These are phyloP conservation scores for Trypanosoma platydactyli DNA, from an alignment of 208 protist species.

Conservation along the genomic window DNA sequence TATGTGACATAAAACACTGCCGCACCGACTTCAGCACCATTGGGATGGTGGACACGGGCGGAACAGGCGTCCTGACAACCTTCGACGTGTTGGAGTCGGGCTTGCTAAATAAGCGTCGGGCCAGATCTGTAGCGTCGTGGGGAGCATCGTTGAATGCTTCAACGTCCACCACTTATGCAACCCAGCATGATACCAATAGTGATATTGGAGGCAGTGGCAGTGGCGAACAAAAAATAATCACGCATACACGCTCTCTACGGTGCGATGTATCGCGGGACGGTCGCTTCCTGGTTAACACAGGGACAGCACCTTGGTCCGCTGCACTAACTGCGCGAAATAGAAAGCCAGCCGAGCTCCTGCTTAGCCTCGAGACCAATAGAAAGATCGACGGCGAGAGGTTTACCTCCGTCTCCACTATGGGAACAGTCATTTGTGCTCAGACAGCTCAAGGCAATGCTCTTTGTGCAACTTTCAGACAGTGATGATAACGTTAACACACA, in stretches of 20 bases:
- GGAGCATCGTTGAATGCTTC: too few species aligned
- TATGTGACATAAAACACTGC: conserved; percentile 45
- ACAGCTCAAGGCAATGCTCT: conserved; percentile 7
- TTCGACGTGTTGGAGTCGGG: conserved; percentile 39
- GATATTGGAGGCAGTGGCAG: not conserved
- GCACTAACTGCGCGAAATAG: not conserved
- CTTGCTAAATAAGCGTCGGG: not conserved
- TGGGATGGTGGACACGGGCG: conserved; percentile 58
- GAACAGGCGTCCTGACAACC: conserved; percentile 29
- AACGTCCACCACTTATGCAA: not conserved
- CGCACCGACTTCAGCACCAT: conserved; percentile 32
- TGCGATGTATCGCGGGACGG: conserved; percentile 24
- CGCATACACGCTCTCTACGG: conserved; percentile 8
- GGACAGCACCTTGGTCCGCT: not conserved
- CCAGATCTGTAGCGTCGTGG: not conserved
- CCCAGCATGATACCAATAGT: not conserved
- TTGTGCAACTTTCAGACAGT: conserved; percentile 12
- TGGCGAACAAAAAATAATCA: not conserved
- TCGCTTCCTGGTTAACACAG: conserved; percentile 17
- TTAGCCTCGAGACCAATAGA: not conserved
- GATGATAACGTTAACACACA: conserved; percentile 17
- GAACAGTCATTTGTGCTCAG: conserved; percentile 14
- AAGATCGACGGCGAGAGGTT: conserved; percentile 3
- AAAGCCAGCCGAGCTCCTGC: not conserved
- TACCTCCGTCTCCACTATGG: conserved; percentile 12